Base-by-base conservation (phyloP, 176 grass and related monocot genomes). In the Oryza brachyantha region DNA sequence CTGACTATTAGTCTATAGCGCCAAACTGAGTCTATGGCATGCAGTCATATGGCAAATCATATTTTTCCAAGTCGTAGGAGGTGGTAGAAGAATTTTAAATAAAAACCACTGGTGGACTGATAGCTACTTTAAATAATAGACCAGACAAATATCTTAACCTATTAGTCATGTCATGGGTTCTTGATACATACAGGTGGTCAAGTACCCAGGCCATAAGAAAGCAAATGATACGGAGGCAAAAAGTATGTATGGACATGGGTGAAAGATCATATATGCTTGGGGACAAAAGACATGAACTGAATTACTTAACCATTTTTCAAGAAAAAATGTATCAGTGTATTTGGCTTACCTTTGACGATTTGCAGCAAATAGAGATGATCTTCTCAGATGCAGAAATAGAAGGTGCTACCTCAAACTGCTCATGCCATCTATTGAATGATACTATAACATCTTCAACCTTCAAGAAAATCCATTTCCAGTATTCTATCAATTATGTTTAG, bases 361-460 rank as follows among this genome's bases (percentile, higher is more conserved):
- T 70, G 82, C 91, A 97, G 82, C 91, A 94, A 28, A 88, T 58
- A 45, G 79, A 70, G 29, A 97, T 71, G 37, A 97, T 72, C 81
- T 84, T 94, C 48, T 84, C 72, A 39, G 92, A 90, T 76, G 66
- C 79, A 90, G 61, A 63, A 72, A 84, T 52, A 80, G 86, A 87
- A 26, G 91, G 87, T 35, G 54, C 55, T 39, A 87, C 39, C 70
- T 84, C 73, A 84, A 92, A 86, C 83, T 92, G 94, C 73, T 97
- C 86, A 35, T 92, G 89, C 87, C 88, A 88, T 81, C 74, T 88
- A 73, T 73, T 73, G 70, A 92, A 92, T 38, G 65, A 55, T 71
- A 32, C 52, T 43, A 97, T 27, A 82, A 92, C 74, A 76, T 90
- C 91, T 86, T 94, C 92, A 68, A 83, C 89, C 94, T 97, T 85